These are phyloP conservation scores for Neurospora sublineolata DNA, from an alignment of 495 filamentous ascomycete species.

Conservation along the genomic window DNA sequence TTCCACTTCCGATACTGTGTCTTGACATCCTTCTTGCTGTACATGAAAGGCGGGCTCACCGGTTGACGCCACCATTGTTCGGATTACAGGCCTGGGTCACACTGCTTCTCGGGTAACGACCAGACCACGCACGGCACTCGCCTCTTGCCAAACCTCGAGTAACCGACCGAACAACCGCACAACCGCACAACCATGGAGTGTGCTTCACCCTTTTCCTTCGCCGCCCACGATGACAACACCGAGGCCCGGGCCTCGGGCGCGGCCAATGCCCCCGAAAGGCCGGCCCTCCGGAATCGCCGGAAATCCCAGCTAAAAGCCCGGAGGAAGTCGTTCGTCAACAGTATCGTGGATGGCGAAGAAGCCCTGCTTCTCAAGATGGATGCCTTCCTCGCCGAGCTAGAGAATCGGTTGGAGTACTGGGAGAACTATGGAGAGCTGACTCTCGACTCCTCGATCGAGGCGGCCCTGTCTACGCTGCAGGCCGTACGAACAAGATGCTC, in stretches of 20 bases:
- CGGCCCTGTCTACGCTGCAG: slow-evolving; percentile 74
- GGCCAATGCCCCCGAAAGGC: slow-evolving; percentile 17
- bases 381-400: slow-evolving; percentile 78
- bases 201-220: slow-evolving; percentile 22
- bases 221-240: slow-evolving; percentile 23
- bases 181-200: slow-evolving; percentile 20
- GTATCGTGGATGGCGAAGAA: slow-evolving; percentile 51
- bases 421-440: slow-evolving; percentile 78
- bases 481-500: slow-evolving; percentile 81
- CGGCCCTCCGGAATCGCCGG: slow-evolving; percentile 33
- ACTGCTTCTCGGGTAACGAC: not conserved
- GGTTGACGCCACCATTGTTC: not conserved
- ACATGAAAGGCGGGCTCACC: not conserved
- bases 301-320: slow-evolving; percentile 55
- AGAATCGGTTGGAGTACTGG: slow-evolving; percentile 74
- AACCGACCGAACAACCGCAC: not conserved
- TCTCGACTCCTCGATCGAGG: slow-evolving; percentile 67
- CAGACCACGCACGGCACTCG: not conserved
- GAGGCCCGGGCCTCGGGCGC: slow-evolving; percentile 22
- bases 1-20: not conserved
- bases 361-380: slow-evolving; percentile 57
- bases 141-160: not conserved
- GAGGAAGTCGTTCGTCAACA: slow-evolving; percentile 51
- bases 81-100: not conserved
- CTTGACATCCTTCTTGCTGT: not conserved